A percentile compares a stretch with the other conserved stretches of the same genome.
Evolutionary conservation across 805 yeast genomes (phyloP).

Genomic region (Candida ascalaphidarum): DNA sequence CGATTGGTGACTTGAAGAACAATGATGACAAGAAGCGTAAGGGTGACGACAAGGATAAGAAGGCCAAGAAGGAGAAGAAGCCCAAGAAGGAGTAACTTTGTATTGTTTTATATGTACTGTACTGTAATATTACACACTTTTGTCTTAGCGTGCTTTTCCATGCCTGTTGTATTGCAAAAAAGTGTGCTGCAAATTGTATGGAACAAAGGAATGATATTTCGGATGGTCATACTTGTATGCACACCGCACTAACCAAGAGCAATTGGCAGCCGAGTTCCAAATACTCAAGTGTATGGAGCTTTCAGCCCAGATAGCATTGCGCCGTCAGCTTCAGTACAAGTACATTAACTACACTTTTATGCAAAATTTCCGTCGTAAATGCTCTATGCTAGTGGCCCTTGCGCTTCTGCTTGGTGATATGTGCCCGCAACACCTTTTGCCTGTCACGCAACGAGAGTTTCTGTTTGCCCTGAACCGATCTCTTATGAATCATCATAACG

Average conservation of each 20-base stretch:
- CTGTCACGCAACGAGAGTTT: slow-evolving; percentile 84
- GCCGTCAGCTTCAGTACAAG: too few relatives aligned
- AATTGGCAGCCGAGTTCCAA: too few relatives aligned
- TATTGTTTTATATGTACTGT: background rate
- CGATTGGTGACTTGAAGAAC: slow-evolving; percentile 9
- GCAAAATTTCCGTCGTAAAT: too few relatives aligned
- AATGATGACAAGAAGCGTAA: slow-evolving; percentile 5
- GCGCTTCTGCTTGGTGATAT: slow-evolving; percentile 84
- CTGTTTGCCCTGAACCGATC: slow-evolving; percentile 88
- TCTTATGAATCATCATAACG: slow-evolving; percentile 97
- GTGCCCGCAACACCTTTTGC: slow-evolving; percentile 80
- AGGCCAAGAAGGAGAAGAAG: slow-evolving; percentile 9
- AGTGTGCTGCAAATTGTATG: too few relatives aligned
- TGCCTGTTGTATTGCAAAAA: too few relatives aligned
- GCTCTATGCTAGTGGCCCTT: slow-evolving; percentile 44
- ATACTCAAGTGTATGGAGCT: too few relatives aligned
- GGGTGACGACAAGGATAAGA: slow-evolving; percentile 4
- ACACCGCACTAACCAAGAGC: too few relatives aligned
- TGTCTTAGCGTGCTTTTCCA: too few relatives aligned
- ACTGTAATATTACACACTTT: background rate
- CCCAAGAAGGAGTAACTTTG: background rate
- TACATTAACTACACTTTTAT: too few relatives aligned
- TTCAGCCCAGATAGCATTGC: too few relatives aligned
- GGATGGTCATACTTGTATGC: too few relatives aligned
- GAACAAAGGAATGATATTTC: too few relatives aligned